Base-by-base conservation (phyloP, 805 yeast species). In the Teunomyces cretensis region DNA sequence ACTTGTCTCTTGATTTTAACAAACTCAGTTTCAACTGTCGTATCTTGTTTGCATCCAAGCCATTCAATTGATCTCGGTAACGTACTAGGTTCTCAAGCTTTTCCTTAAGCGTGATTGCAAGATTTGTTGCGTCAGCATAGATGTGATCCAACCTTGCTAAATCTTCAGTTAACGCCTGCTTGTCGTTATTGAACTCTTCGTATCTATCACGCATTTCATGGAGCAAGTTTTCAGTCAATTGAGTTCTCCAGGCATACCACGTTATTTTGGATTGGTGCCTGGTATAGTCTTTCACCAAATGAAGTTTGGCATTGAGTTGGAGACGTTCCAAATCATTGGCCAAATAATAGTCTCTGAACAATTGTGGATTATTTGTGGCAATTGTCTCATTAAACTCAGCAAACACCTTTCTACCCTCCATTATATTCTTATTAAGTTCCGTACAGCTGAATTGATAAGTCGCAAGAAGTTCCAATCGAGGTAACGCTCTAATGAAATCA, bases 241-340 rank as follows among this genome's bases (percentile, higher is more conserved):
- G 78, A 9, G 67, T 57, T 48, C 87, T 64, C 89, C 88, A 83
- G 41, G 74, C 76, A 51, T 78, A 79, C 87, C 88, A 83, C 0
- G 76, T 75, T 31, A 71, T 73, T 46, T 68, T 71, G 0, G 87
- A 79, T 53, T 78, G 79, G 26, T 73, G 66, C 26, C 80, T 67
- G 0, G 86, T 70, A 47, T 63, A 76, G 26, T 71, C 75, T 54
- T 80, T 79, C 35, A 82, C 63, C 9, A 74, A 47, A 46, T 72
- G 75, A 40, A 82, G 69, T 47, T 78, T 77, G n/a, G 73, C 61
- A 30, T 70, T 72, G 71, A 80, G 68, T 1, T 58, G 53, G 33
- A 64, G 61, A 50, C 68, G 70, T 6, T 68, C 75, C 30, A 62
- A 64, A 2, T 64, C 59, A 6, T 65, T 51, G 0, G 79, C 61